Base-by-base conservation (phyloP, 345 rosid species). In the Orychophragmus violaceus region DNA sequence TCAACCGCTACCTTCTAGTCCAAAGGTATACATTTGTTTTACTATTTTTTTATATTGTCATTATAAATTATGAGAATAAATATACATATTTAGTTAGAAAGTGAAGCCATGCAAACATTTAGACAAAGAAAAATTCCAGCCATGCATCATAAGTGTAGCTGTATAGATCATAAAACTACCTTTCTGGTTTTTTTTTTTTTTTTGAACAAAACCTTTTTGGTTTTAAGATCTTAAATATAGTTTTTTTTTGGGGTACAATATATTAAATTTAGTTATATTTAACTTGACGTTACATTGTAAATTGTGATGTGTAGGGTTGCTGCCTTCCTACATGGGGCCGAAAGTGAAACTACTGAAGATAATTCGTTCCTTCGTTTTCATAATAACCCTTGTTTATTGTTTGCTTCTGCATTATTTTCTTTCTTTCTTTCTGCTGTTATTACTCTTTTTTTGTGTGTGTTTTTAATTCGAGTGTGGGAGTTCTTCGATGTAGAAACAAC, bases 261-360 rank as follows among this genome's bases (percentile, higher is more conserved):
- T n/a, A n/a, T n/a, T n/a, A n/a, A n/a, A n/a, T n/a, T n/a, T n/a
- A n/a, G n/a, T n/a, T n/a, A n/a, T 19, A 23, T 1, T 12, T 49
- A 64, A 8, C 5, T 5, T 66, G 23, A 66, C 12, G 41, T 54
- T 18, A 9, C 22, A 28, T 53, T 59, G 23, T 8, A 22, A 10
- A 28, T 29, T 17, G 19, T 50, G n/a, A 33, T 27, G 66, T 69
- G 24, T 74, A 90, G 95, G 19, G 76, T 29, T 90, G 86, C 72
- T 88, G 89, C 81, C 81, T 84, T 76, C 83, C 84, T 74, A 77
- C 80, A 7, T 73, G 77, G 77, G 21, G 23, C 19, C 48, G 68
- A 66, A 66, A 42, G 33, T 0, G 49, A 50, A 66, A 35, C 65
- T 50, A 22, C 21, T 29, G 67, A 59, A 66, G 24, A 46, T 25